Evolutionary conservation across 192 early-diverging fungal species (phyloP).

Genomic region (Backusella australiensis): DNA sequence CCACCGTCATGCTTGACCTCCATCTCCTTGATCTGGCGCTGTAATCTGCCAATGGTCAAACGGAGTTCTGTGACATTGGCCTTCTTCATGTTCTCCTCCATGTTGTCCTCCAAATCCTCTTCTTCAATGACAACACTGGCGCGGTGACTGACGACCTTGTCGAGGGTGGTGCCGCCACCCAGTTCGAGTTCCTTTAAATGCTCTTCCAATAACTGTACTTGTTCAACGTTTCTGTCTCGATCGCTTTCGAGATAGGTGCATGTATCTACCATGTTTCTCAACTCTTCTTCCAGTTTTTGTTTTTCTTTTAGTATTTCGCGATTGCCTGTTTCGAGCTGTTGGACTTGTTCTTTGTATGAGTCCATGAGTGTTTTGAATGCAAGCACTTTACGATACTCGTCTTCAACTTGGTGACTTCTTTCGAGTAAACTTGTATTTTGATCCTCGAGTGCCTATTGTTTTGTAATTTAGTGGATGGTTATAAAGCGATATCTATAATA

Average conservation of each 20-base stretch:
- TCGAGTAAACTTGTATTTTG: conserved; percentile 71
- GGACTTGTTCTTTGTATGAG: conserved; percentile 82
- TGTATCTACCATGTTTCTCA: conserved; percentile 57
- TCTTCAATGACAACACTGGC: conserved; percentile 28
- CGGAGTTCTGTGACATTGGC: conserved; percentile 32
- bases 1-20: conserved; percentile 14
- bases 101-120: conserved; percentile 2
- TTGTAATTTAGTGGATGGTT: background rate
- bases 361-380: conserved; percentile 81
- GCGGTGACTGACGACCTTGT: conserved; percentile 22
- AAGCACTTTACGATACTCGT: conserved; percentile 82
- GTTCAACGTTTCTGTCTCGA: conserved; percentile 67
- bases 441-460: conserved; percentile 62
- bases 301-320: conserved; percentile 64
- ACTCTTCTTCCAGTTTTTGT: conserved; percentile 65
- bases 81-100: conserved; percentile 35
- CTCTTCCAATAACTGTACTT: conserved; percentile 79
- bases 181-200: conserved; percentile 80
- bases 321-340: conserved; percentile 68
- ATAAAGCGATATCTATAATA: background rate
- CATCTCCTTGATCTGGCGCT: conserved; percentile 33
- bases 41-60: conserved; percentile 28
- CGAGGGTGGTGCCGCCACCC: conserved; percentile 34
- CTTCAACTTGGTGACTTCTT: conserved; percentile 76
- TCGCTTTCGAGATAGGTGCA: conserved; percentile 63